Percentiles rank a stretch among this genome's conserved stretches.
phyloP scores from a whole-genome alignment of 805 yeast genomes.

The Barnettozyma botsteinii region DNA sequence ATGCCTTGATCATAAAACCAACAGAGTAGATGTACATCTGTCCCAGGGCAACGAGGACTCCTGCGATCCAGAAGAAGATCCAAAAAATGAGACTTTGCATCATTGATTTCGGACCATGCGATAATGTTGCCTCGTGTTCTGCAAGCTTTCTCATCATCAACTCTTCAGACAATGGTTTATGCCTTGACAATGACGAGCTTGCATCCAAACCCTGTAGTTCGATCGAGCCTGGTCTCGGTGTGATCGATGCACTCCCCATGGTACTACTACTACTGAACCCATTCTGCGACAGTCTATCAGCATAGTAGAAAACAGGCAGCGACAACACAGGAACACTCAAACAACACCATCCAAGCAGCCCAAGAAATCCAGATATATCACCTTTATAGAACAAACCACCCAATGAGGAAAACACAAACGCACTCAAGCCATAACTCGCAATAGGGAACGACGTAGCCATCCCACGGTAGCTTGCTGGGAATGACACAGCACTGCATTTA shows the following conservation, averaged over 20 bases:
- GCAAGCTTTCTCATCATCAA: slow-evolving; percentile 2
- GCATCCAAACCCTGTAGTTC: slow-evolving; percentile 12
- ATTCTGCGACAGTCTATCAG: slow-evolving; percentile 15
- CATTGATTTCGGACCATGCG: slow-evolving; percentile 13
- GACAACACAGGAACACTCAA: slow-evolving; percentile 38
- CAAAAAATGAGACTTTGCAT: slow-evolving; percentile 38
- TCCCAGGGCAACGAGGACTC: slow-evolving; percentile 59
- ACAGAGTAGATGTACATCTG: slow-evolving; percentile 72
- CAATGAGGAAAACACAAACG: slow-evolving; percentile 55
- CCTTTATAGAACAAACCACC: slow-evolving; percentile 51
- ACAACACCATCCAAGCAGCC: slow-evolving; percentile 39
- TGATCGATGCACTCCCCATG: not conserved
- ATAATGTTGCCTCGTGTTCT: not conserved
- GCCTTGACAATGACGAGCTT: not conserved
- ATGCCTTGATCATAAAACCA: slow-evolving; percentile 60
- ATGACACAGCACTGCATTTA: slow-evolving; percentile 67
- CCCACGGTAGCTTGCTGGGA: slow-evolving; percentile 64
- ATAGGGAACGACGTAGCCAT: slow-evolving; percentile 72
- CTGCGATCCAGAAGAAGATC: slow-evolving; percentile 43
- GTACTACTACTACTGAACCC: slow-evolving; percentile 2
- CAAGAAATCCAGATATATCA: slow-evolving; percentile 49
- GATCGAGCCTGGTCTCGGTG: slow-evolving; percentile 6
- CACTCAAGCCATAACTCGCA: slow-evolving; percentile 71
- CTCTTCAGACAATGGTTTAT: slow-evolving; percentile 5
- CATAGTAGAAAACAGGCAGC: slow-evolving; percentile 37